These are phyloP conservation scores for Venturia effusa DNA, from an alignment of 2,329 filamentous ascomycete species.

Conservation along the genomic window DNA sequence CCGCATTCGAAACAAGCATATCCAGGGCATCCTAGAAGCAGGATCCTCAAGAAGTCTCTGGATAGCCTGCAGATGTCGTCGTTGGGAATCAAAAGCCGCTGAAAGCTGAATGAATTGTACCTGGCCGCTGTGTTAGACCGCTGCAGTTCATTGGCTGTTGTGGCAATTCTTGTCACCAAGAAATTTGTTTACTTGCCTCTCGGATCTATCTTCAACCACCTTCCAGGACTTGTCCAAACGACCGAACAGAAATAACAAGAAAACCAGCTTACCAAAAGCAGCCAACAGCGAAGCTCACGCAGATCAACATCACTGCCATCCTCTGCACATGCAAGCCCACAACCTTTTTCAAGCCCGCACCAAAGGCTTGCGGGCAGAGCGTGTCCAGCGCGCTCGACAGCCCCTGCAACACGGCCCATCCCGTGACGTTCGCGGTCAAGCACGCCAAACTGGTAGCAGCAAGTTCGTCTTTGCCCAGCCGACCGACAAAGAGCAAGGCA, in stretches of 20 bases:
- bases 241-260: background rate
- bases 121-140: background rate
- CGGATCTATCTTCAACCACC: background rate
- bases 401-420: background rate
- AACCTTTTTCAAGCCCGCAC: background rate
- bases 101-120: conserved; percentile 2
- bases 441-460: background rate
- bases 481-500: background rate
- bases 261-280: background rate
- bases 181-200: too few species aligned
- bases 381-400: conserved; percentile 1
- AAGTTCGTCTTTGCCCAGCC: conserved; percentile 2
- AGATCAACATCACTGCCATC: background rate
- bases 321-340: conserved; percentile 1
- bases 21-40: background rate
- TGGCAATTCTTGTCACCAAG: background rate
- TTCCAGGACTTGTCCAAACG: background rate
- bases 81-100: background rate
- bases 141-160: background rate
- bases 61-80: background rate
- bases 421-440: conserved; percentile 5
- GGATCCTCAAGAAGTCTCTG: background rate
- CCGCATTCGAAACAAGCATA: conserved; percentile 3
- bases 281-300: background rate
- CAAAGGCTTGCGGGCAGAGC: conserved; percentile 4